phyloP scores from a whole-genome alignment of 352 stramenopile species.

The Phytophthora hybrid region DNA sequence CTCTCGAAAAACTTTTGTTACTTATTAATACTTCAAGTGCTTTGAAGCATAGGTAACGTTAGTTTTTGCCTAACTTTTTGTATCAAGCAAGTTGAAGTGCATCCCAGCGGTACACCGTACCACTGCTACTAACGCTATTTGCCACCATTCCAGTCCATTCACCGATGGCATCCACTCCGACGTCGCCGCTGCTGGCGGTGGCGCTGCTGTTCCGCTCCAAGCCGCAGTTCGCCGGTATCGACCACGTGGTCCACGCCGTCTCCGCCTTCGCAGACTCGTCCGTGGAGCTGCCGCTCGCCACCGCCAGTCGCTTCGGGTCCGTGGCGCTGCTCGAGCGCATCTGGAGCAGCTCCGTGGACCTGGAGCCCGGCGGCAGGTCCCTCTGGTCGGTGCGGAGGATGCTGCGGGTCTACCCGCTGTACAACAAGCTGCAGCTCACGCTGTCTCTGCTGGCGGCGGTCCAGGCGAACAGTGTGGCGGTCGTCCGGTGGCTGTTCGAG shows the following conservation, averaged over 20 bases:
- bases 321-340: slow-evolving; percentile 13
- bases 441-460: slow-evolving; percentile 14
- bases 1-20: no score
- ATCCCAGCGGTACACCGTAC: not conserved
- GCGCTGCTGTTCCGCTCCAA: slow-evolving; percentile 7
- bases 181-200: slow-evolving; percentile 12
- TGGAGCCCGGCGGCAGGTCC: slow-evolving; percentile 1
- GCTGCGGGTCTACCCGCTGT: slow-evolving; percentile 7
- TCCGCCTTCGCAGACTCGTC: slow-evolving; percentile 16
- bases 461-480: slow-evolving; percentile 8
- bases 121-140: not conserved
- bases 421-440: slow-evolving; percentile 15
- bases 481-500: slow-evolving; percentile 26
- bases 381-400: slow-evolving; percentile 22
- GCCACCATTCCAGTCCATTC: not conserved
- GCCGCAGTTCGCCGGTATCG: not conserved
- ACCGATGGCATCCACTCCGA: not conserved
- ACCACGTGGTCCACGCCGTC: slow-evolving; percentile 5
- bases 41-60: no score
- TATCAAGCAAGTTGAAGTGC: not conserved
- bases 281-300: slow-evolving; percentile 9
- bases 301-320: slow-evolving; percentile 2
- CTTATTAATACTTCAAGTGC: no score
- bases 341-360: slow-evolving; percentile 16
- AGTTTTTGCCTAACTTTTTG: no score